Evolutionary conservation across 2,329 filamentous ascomycete genomes (phyloP).

Genomic region (Colletotrichum magnum): DNA sequence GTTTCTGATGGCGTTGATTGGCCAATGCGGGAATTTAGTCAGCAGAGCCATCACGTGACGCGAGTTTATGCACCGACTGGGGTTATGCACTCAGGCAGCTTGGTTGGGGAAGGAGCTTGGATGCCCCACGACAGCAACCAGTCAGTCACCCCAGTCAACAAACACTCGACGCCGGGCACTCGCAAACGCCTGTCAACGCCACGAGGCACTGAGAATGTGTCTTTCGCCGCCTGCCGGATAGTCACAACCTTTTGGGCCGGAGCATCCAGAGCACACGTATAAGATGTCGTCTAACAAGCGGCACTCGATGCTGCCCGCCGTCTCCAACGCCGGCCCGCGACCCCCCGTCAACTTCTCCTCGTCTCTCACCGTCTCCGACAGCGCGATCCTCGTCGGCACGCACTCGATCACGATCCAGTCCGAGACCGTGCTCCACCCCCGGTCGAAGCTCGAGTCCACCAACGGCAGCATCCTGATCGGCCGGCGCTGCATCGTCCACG

Average conservation of each 20-base stretch:
- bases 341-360: constrained; percentile 74
- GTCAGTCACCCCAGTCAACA: constrained; percentile 1
- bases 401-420: constrained; percentile 84
- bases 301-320: constrained; percentile 68
- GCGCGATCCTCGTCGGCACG: constrained; percentile 75
- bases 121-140: constrained; percentile 23
- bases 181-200: neutral
- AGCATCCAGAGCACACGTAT: constrained; percentile 31
- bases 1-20: constrained; percentile 53
- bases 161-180: neutral
- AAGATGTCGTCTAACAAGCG: constrained; percentile 64
- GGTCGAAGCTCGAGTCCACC: constrained; percentile 82
- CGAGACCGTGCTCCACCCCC: constrained; percentile 88
- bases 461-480: constrained; percentile 86
- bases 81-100: constrained; percentile 32
- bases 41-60: constrained; percentile 28
- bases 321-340: constrained; percentile 68
- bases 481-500: constrained; percentile 85
- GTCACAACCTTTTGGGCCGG: constrained; percentile 2
- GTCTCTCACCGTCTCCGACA: constrained; percentile 73
- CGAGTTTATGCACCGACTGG: constrained; percentile 19
- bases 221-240: constrained; percentile 13
- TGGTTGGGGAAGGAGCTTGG: constrained; percentile 5
- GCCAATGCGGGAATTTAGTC: constrained; percentile 54
- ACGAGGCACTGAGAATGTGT: constrained; percentile 22